Percentiles rank a stretch among this genome's conserved stretches.
These are phyloP conservation scores for Cryptococcus maquisensis DNA, from an alignment of 1,284 basidiomycete genomes.

Conservation along the genomic window DNA sequence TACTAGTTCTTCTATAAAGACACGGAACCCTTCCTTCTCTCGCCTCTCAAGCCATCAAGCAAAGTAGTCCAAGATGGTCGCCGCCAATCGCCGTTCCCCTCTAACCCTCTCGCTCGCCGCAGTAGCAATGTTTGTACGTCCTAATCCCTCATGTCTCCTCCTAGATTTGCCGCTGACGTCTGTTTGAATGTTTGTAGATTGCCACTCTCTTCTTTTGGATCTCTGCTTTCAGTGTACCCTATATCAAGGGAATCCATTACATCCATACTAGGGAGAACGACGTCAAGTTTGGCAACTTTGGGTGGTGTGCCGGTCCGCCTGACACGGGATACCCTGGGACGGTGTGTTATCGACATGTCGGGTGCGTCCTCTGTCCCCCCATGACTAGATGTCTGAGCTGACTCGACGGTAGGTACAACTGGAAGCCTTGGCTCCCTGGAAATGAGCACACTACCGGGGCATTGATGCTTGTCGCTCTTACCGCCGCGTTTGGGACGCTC, in stretches of 20 bases:
- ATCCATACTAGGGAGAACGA: conserved; percentile 24
- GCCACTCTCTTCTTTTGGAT: conserved; percentile 42
- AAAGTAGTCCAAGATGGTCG: too few relatives aligned
- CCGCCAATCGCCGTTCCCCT: background rate
- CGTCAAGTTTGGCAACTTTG: conserved; percentile 31
- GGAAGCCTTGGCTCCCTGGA: conserved; percentile 23
- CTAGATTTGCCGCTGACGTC: too few relatives aligned
- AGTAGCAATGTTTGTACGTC: background rate
- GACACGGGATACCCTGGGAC: conserved; percentile 1
- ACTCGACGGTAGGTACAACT: conserved; percentile 20
- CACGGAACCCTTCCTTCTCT: too few relatives aligned
- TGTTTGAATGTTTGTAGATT: conserved; percentile 9
- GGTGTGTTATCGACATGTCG: conserved; percentile 20
- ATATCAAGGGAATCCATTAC: conserved; percentile 33
- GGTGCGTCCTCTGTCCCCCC: conserved; percentile 17
- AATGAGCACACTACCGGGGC: conserved; percentile 28
- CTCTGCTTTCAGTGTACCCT: conserved; percentile 32
- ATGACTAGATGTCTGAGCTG: background rate
- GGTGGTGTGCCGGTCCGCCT: conserved; percentile 18
- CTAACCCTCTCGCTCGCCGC: background rate
- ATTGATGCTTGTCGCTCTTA: conserved; percentile 37
- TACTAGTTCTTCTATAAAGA: too few relatives aligned
- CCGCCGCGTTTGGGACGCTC: conserved; percentile 31
- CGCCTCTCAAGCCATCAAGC: too few relatives aligned
- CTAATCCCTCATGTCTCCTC: too few relatives aligned